phyloP scores from a whole-genome alignment of 352 stramenopile genomes.

The Phytophthora gonapodyides region DNA sequence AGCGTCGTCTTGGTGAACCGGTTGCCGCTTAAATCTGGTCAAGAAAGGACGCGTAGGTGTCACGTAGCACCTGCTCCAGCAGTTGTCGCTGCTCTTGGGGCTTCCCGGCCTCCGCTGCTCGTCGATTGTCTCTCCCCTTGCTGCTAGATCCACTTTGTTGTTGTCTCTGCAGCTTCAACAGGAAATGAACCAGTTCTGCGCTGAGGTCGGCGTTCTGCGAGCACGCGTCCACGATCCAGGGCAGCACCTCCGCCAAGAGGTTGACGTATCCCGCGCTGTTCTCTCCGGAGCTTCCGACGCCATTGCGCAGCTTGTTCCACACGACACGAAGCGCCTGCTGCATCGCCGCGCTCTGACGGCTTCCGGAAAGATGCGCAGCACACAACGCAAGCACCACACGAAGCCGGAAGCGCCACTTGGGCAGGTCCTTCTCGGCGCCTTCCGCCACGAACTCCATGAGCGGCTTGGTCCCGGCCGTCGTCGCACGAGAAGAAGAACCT shows the following conservation, averaged over 20 bases:
- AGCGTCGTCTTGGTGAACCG: background rate
- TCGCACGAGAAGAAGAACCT: constrained; percentile 25
- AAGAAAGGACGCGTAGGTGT: constrained; percentile 44
- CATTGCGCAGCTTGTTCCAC: constrained; percentile 59
- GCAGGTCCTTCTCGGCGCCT: constrained; percentile 51
- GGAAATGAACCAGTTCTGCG: constrained; percentile 65
- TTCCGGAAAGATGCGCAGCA: constrained; percentile 39
- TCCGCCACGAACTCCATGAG: constrained; percentile 59
- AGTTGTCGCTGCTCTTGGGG: constrained; percentile 36
- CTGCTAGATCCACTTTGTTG: constrained; percentile 32
- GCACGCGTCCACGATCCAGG: constrained; percentile 53
- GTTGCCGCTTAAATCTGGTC: constrained; percentile 35
- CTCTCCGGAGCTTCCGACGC: constrained; percentile 35
- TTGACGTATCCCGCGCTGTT: constrained; percentile 30
- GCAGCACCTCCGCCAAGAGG: constrained; percentile 52
- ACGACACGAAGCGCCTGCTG: constrained; percentile 60
- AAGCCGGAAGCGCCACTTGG: constrained; percentile 61
- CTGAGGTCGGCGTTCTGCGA: constrained; percentile 55
- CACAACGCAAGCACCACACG: constrained; percentile 60
- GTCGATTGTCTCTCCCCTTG: constrained; percentile 21
- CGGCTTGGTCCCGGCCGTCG: constrained; percentile 34
- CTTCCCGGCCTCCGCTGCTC: constrained; percentile 22
- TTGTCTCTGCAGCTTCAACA: constrained; percentile 69
- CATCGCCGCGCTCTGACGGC: constrained; percentile 44
- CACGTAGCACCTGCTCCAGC: constrained; percentile 40